These are phyloP conservation scores for Candida tibetensis DNA, from an alignment of 805 yeast species.

Conservation along the genomic window DNA sequence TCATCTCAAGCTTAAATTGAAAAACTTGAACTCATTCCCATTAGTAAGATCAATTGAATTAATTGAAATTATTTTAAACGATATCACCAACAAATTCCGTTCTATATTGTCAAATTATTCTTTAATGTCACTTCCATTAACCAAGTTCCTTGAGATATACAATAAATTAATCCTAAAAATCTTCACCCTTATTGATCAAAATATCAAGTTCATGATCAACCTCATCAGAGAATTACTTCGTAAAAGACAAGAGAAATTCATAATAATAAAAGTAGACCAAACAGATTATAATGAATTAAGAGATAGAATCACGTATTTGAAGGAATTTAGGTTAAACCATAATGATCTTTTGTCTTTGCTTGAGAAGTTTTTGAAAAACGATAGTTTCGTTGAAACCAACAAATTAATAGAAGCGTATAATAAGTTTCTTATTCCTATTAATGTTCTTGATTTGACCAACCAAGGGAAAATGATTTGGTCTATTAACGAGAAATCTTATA, in stretches of 20 bases:
- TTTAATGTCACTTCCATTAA: constrained; percentile 44
- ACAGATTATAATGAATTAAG: constrained; percentile 31
- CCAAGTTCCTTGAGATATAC: constrained; percentile 33
- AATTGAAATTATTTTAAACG: constrained; percentile 63
- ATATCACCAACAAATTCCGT: constrained; percentile 46
- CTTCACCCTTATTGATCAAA: constrained; percentile 55
- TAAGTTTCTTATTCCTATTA: constrained; percentile 24
- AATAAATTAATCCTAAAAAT: constrained; percentile 24
- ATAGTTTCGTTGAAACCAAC: constrained; percentile 12
- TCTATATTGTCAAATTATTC: constrained; percentile 33
- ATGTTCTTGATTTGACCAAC: constrained; percentile 32
- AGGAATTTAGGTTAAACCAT: constrained; percentile 52
- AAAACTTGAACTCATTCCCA: constrained; percentile 56
- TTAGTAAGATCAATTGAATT: constrained; percentile 58
- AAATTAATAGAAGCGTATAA: constrained; percentile 27
- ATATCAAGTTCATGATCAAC: constrained; percentile 59
- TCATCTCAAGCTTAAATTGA: constrained; percentile 59
- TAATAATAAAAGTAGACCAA: constrained; percentile 59
- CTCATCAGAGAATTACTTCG: constrained; percentile 73
- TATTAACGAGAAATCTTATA: constrained; percentile 26
- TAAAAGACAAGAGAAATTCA: constrained; percentile 67
- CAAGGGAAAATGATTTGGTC: constrained; percentile 31
- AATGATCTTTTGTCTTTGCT: constrained; percentile 43
- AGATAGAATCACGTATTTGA: constrained; percentile 43
- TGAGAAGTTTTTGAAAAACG: constrained; percentile 14